Conservation (phyloP, 768 basidiomycete species). For the Tylopilus cervinicoccineus region DNA sequence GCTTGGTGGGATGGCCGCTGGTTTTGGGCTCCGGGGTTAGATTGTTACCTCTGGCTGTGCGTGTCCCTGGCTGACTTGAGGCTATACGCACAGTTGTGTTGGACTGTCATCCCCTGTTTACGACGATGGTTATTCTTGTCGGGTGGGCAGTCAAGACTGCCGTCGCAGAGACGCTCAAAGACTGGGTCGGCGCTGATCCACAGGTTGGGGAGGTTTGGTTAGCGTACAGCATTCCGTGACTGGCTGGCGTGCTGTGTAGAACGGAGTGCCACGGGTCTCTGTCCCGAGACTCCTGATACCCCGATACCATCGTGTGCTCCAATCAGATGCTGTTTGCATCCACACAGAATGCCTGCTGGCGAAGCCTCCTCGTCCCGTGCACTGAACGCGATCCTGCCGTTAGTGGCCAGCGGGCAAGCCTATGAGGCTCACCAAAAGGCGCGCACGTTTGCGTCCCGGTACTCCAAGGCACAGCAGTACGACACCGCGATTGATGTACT, state of each 20-base stretch:
- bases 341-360: constrained; percentile 22
- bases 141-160: constrained; percentile 73
- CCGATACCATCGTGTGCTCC: not conserved
- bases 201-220: constrained; percentile 66
- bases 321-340: constrained; percentile 8
- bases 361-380: constrained; percentile 54
- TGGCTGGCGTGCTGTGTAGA: constrained; percentile 13
- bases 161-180: constrained; percentile 56
- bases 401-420: constrained; percentile 63
- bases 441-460: constrained; percentile 88
- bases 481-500: constrained; percentile 90
- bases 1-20: constrained; percentile 82
- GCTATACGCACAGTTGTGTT: constrained; percentile 56
- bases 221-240: constrained; percentile 74
- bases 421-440: constrained; percentile 98
- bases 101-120: constrained; percentile 70
- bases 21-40: constrained; percentile 81
- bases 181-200: constrained; percentile 62
- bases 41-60: not conserved
- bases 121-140: constrained; percentile 65
- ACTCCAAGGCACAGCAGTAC: constrained; percentile 74
- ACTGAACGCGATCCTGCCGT: constrained; percentile 70
- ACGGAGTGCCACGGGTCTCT: constrained; percentile 11
- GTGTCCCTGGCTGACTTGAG: not conserved
- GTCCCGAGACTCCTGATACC: constrained; percentile 22